These are phyloP conservation scores for Parastagonospora nodorum DNA, from an alignment of 2,329 filamentous ascomycete species.

Conservation along the genomic window DNA sequence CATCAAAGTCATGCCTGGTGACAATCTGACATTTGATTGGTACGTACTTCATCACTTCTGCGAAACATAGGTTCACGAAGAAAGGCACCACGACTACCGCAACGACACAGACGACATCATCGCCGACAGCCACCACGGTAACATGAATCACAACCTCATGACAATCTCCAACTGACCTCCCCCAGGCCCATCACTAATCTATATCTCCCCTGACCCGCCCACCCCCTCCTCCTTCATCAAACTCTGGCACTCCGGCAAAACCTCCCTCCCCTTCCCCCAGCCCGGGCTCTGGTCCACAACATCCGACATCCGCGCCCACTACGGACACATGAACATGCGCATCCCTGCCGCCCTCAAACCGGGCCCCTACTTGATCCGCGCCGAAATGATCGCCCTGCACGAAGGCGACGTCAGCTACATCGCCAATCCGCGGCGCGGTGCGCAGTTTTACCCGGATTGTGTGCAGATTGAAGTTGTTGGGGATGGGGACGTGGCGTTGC, in stretches of 20 bases:
- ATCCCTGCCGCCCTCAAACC: constrained; percentile 44
- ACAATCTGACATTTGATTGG: constrained; percentile 49
- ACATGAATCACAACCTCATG: neutral
- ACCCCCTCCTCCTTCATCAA: constrained; percentile 48
- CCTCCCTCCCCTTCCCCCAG: constrained; percentile 38
- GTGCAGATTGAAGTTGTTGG: constrained; percentile 48
- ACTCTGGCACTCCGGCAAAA: constrained; percentile 47
- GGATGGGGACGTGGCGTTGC: constrained; percentile 34
- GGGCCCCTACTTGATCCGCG: constrained; percentile 49
- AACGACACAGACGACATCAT: constrained; percentile 43
- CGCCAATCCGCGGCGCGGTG: constrained; percentile 31
- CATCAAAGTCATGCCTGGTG: constrained; percentile 43
- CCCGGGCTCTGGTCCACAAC: constrained; percentile 44
- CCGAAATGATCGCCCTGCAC: constrained; percentile 53
- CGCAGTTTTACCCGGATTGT: constrained; percentile 52
- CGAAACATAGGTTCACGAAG: too few species aligned
- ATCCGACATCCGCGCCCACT: constrained; percentile 26
- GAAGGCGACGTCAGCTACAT: constrained; percentile 41
- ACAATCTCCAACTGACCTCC: neutral
- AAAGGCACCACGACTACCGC: constrained; percentile 44
- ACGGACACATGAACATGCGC: constrained; percentile 34
- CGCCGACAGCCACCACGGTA: constrained; percentile 31
- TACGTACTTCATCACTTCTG: constrained; percentile 1
- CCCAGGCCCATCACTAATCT: constrained; percentile 46
- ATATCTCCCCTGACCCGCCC: constrained; percentile 48